phyloP scores from a whole-genome alignment of 768 basidiomycete genomes.

The Xerocomus brunneocitrinus region DNA sequence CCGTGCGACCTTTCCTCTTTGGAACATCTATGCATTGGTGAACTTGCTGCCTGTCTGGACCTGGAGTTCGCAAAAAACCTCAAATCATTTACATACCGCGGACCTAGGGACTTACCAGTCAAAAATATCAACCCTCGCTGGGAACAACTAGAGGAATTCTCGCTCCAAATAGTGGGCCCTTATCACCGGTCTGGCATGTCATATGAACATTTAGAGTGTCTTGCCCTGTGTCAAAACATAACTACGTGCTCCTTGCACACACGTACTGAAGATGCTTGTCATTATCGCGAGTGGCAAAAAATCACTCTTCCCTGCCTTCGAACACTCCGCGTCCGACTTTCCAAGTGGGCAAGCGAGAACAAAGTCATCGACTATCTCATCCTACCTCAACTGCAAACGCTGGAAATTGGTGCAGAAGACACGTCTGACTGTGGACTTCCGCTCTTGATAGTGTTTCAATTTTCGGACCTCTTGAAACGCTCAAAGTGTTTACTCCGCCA shows the following conservation, averaged over 20 bases:
- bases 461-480: conserved; percentile 1
- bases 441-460: neutral
- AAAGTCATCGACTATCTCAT: conserved; percentile 8
- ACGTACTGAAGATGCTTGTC: too few species aligned
- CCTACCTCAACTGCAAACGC: conserved; percentile 16
- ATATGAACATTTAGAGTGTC: neutral
- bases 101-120: neutral
- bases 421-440: too few species aligned
- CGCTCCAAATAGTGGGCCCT: conserved; percentile 2
- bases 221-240: conserved; percentile 15
- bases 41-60: conserved; percentile 5
- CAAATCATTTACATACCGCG: conserved; percentile 13
- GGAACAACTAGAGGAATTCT: conserved; percentile 12
- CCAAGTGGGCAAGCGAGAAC: neutral
- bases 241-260: conserved; percentile 14
- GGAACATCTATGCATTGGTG: conserved; percentile 10
- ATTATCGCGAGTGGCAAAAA: neutral
- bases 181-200: neutral
- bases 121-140: conserved; percentile 5
- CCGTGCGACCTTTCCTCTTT: conserved; percentile 10
- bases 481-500: neutral
- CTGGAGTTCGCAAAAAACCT: conserved; percentile 11
- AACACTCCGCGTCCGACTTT: conserved; percentile 16
- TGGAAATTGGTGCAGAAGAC: conserved; percentile 13
- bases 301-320: conserved; percentile 9